Evolutionary conservation across 805 yeast genomes (phyloP), one percentile per base, ranked within the genome.

Genomic region (Ogataea paradorogensis): DNA sequence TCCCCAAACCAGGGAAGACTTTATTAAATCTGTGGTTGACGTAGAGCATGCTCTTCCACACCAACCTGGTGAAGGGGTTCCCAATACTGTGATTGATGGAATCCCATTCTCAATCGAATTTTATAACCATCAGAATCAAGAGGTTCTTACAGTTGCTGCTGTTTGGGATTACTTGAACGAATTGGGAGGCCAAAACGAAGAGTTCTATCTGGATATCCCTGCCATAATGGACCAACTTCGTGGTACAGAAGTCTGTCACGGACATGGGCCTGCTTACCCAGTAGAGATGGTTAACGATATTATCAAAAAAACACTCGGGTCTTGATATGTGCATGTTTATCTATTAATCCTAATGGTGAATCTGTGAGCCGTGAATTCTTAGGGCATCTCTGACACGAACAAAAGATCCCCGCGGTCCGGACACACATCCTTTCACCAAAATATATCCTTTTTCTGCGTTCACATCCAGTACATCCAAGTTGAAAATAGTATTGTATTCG

Each of bases 401-500:
- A 58, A 68, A 78, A 2, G 83, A 63, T 33, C 90, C 89, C 24
- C 75, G 82, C 33, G 97, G 82, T 15, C 99, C 99, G 25, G 96
- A 88, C 31, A 93, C 86, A 45, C 84, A 81, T 26, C 99, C 99
- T 67, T 85, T 85, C 31, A 90, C 82, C 36, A 90, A 69, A 35
- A 93, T 69, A 40, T 87, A 80, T 9, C 95, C 96, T 41, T 81
- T 78, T 37, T 76, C 89, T 32, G 82, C 88, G 60, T 86, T 90
- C 9, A 82, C 82, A 58, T 84, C 84, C 56, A 93, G 69, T 15
- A 93, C 82, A 58, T 81, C 73, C 18, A 80, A 71, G 61, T 88
- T 90, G 61, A 80, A 84, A 18, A 80, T 76, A 3, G 98, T 91
- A 46, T 77, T 75, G 52, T 70, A 71, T 40, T 76, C 72, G 46